Base-by-base conservation (phyloP, 2,329 filamentous ascomycete species). In the Sclerotinia subarctica region DNA sequence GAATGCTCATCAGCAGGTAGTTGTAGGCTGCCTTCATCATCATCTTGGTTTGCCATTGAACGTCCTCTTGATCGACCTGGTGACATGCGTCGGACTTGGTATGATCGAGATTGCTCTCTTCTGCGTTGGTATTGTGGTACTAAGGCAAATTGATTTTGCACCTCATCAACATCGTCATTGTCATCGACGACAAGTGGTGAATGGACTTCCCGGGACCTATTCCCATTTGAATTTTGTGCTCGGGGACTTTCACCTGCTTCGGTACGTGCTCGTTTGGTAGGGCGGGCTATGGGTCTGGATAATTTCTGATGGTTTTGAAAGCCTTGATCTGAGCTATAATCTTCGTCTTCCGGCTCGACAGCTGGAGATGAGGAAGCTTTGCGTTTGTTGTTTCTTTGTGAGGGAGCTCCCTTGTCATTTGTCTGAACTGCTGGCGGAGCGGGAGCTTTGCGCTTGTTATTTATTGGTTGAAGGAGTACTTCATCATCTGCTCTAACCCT, bases 251-350 rank as follows among this genome's bases (percentile, higher is more conserved):
- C 59, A 63, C 5, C 59, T 26, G 15, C 32, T 38, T 51, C 29
- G 8, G 46, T 24, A 38, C 29, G 59, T 8, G 15, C 46, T 38
- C 32, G 8, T 26, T 63, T 51, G n/a, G 5, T 21, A 21, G n/a
- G 29, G n/a, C 32, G 46, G n/a, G 8, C 10, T 10, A 8, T 17
- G 24, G 21, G 5, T 24, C 13, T 62, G 38, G 60, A 44, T 32
- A 65, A 64, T 68, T 72, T 70, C 38, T 67, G 24, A 65, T 76
- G 72, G 38, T 64, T 67, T 67, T 76, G 58, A 60, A 74, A 76
- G 0, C 68, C 73, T 52, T 70, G 62, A 29, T 76, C 74, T 42
- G 73, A 69, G 44, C 72, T 72, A 19, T 3, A 3, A 19, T 35
- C 21, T 6, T 60, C 58, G 3, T 60, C 26, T 17, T 60, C 44